Evolutionary conservation across 2,329 filamentous ascomycete genomes (phyloP).

Genomic region (Hymenoscyphus repandus): DNA sequence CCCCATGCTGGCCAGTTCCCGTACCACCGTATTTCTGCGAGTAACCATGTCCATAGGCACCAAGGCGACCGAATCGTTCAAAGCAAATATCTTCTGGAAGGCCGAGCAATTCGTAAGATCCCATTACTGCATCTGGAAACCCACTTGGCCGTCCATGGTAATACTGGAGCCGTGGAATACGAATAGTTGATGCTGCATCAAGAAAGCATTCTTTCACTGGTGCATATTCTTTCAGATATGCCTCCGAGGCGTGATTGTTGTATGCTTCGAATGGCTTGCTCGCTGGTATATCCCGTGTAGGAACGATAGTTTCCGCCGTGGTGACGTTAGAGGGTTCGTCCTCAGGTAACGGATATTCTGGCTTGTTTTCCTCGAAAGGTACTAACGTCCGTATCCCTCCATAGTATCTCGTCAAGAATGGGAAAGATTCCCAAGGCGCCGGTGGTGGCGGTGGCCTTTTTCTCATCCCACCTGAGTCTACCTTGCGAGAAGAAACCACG

Average conservation of each 20-base stretch:
- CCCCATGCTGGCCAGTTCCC: constrained; percentile 79
- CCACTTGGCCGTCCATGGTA: constrained; percentile 75
- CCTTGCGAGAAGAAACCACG: constrained; percentile 59
- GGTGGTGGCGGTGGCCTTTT: constrained; percentile 60
- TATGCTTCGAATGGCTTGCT: constrained; percentile 60
- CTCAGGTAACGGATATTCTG: constrained; percentile 71
- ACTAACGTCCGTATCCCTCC: constrained; percentile 75
- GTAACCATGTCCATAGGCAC: constrained; percentile 88
- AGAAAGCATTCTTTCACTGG: constrained; percentile 71
- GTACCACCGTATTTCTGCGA: constrained; percentile 71
- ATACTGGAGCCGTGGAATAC: constrained; percentile 65
- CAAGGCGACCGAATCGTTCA: constrained; percentile 82
- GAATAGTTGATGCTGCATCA: constrained; percentile 59
- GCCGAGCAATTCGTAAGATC: constrained; percentile 78
- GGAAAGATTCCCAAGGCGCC: constrained; percentile 74
- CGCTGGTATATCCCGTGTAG: constrained; percentile 35
- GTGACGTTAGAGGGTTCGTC: constrained; percentile 47
- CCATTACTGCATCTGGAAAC: constrained; percentile 78
- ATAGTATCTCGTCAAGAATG: constrained; percentile 83
- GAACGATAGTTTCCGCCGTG: constrained; percentile 29
- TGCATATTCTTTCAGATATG: constrained; percentile 45
- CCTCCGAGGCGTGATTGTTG: constrained; percentile 43
- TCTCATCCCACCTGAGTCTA: constrained; percentile 51
- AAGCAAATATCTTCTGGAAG: constrained; percentile 86
- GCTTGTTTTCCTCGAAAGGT: constrained; percentile 57